phyloP scores from a whole-genome alignment of 202 grass and related monocot species.

The Zizania palustris region DNA sequence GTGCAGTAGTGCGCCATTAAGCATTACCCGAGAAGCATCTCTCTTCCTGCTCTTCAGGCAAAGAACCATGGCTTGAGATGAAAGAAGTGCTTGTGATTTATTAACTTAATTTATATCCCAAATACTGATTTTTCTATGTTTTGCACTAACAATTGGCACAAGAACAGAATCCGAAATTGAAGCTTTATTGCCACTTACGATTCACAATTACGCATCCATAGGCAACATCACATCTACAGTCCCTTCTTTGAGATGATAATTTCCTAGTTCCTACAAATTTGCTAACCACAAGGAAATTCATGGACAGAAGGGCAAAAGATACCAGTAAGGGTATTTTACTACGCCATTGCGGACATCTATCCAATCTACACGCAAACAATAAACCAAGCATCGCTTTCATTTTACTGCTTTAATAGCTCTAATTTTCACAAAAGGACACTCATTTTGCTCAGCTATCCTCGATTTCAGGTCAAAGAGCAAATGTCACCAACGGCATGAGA shows the following conservation, averaged over 20 bases:
- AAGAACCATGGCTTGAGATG: not conserved
- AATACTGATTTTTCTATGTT: slow-evolving; percentile 7
- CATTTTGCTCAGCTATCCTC: not conserved
- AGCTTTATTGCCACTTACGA: not conserved
- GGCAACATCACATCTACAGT: not conserved
- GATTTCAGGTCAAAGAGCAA: not conserved
- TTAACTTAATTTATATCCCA: not conserved
- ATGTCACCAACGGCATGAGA: too few relatives aligned
- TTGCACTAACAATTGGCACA: not conserved
- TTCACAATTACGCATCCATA: not conserved
- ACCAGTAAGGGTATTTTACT: not conserved
- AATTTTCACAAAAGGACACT: too few relatives aligned
- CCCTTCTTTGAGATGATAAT: not conserved
- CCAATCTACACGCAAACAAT: not conserved
- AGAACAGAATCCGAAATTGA: not conserved
- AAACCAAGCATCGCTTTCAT: not conserved
- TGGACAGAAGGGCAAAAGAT: not conserved
- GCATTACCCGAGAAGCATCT: not conserved
- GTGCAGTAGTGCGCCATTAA: not conserved
- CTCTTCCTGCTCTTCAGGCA: not conserved
- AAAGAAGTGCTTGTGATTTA: not conserved
- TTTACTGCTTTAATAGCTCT: too few relatives aligned
- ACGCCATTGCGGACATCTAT: slow-evolving; percentile 5
- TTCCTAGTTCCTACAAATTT: not conserved
- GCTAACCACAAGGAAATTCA: not conserved